Evolutionary conservation across 805 yeast species (phyloP).

Genomic region (Brettanomyces sp.): DNA sequence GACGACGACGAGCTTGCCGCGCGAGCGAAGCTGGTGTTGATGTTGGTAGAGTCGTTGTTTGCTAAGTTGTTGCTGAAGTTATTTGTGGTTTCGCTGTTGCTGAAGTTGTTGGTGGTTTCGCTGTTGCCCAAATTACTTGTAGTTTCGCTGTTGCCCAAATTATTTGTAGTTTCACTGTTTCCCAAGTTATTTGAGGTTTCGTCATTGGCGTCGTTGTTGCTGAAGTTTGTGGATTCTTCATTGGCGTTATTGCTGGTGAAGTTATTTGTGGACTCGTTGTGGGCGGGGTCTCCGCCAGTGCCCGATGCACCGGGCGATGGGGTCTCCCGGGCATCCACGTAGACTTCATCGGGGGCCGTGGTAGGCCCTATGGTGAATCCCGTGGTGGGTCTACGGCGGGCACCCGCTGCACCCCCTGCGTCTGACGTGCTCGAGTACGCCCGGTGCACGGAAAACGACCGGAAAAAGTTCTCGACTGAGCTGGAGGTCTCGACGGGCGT

Average conservation of each 20-base stretch:
- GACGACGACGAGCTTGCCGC: conserved; percentile 1
- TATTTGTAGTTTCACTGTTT: too few relatives aligned
- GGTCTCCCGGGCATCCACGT: background rate
- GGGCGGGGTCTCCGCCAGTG: background rate
- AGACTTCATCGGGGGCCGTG: background rate
- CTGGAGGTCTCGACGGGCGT: conserved; percentile 31
- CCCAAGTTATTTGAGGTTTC: too few relatives aligned
- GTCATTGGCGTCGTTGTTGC: too few relatives aligned
- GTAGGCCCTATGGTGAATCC: background rate
- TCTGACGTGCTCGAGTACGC: too few relatives aligned
- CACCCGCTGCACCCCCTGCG: too few relatives aligned
- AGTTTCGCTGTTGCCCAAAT: too few relatives aligned
- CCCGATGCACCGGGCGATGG: background rate
- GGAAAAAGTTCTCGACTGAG: conserved; percentile 25
- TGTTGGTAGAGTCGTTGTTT: conserved; percentile 10
- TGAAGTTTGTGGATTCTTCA: too few relatives aligned
- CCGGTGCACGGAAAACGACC: conserved; percentile 23
- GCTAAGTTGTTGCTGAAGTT: background rate
- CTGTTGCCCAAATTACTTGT: too few relatives aligned
- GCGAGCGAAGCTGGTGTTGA: conserved; percentile 1
- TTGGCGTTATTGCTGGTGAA: too few relatives aligned
- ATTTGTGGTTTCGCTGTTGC: too few relatives aligned
- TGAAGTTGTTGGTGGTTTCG: too few relatives aligned
- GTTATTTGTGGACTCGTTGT: too few relatives aligned
- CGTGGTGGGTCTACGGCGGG: background rate